Evolutionary conservation across 2,329 filamentous ascomycete genomes (phyloP).

Genomic region (Pseudonectria buxi): DNA sequence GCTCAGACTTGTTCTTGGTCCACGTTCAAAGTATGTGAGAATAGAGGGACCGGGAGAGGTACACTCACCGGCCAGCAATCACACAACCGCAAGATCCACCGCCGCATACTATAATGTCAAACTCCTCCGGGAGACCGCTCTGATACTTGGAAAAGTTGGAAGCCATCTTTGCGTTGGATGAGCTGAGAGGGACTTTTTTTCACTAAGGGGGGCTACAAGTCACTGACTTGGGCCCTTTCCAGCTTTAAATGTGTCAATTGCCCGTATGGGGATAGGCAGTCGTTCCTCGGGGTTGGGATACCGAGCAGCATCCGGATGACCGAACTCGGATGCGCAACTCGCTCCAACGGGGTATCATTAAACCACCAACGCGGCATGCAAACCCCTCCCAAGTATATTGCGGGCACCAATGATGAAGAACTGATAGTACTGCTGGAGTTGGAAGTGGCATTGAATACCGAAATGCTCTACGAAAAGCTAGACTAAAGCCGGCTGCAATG

Average conservation of each 20-base stretch:
- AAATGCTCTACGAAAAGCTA: no score
- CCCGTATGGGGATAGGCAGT: no score
- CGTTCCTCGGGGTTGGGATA: not conserved
- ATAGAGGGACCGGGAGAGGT: not conserved
- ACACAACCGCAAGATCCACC: slow-evolving; percentile 62
- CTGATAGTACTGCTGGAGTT: slow-evolving; percentile 10
- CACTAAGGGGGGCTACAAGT: no score
- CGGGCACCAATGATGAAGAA: slow-evolving; percentile 19
- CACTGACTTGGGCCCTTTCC: no score
- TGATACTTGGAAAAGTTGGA: slow-evolving; percentile 11
- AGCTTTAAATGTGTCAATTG: no score
- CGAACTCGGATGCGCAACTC: slow-evolving; percentile 8
- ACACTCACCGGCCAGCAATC: slow-evolving; percentile 46
- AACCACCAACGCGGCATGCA: slow-evolving; percentile 7
- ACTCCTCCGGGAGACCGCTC: slow-evolving; percentile 58
- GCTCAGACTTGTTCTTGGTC: not conserved
- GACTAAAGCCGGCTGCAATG: no score
- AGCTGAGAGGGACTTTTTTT: no score
- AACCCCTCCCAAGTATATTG: slow-evolving; percentile 15
- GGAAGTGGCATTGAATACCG: not conserved
- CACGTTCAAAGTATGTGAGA: not conserved
- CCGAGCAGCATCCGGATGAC: slow-evolving; percentile 10
- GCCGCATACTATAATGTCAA: slow-evolving; percentile 74
- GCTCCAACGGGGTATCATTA: slow-evolving; percentile 11
- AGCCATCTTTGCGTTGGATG: slow-evolving; percentile 12